Evolutionary conservation across 1,284 basidiomycete species (phyloP).

Genomic region (Pholiota adiposa): DNA sequence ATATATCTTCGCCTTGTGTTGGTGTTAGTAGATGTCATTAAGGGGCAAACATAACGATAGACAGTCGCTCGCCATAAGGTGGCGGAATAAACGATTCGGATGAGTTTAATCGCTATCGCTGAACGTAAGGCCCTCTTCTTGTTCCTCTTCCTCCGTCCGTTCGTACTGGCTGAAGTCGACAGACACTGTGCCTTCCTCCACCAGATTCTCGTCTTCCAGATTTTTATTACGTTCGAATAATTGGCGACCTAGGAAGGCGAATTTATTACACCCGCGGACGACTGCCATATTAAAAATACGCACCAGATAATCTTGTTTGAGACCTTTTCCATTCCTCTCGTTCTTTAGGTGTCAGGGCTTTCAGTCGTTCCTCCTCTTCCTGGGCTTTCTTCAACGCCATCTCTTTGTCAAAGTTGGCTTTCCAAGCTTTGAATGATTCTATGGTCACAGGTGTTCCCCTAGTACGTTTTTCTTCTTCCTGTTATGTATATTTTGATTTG

Average conservation of each 20-base stretch:
- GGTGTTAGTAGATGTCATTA: constrained; percentile 14
- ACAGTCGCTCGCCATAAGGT: constrained; percentile 2
- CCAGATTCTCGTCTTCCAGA: constrained; percentile 76
- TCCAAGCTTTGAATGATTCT: constrained; percentile 85
- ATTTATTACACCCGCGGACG: neutral
- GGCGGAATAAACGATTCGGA: neutral
- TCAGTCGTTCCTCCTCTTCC: constrained; percentile 86
- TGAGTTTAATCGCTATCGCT: constrained; percentile 77
- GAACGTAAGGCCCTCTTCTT: constrained; percentile 70
- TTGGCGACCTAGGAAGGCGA: constrained; percentile 72
- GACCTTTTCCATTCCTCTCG: constrained; percentile 84
- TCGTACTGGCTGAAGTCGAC: constrained; percentile 91
- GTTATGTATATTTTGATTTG: constrained; percentile 2
- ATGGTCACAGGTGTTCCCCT: constrained; percentile 89
- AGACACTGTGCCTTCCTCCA: constrained; percentile 84
- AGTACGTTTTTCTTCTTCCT: constrained; percentile 90
- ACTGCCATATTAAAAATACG: constrained; percentile 24
- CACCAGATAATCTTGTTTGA: constrained; percentile 72
- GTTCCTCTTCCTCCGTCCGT: constrained; percentile 55
- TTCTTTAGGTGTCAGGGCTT: constrained; percentile 80
- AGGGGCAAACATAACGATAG: constrained; percentile 13
- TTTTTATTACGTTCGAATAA: constrained; percentile 83
- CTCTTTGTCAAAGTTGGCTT: constrained; percentile 76
- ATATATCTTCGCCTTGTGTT: constrained; percentile 1
- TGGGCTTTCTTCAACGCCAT: constrained; percentile 58